Conservation (phyloP, 2,329 filamentous ascomycete species). For the Herpomyces periplanetae region DNA sequence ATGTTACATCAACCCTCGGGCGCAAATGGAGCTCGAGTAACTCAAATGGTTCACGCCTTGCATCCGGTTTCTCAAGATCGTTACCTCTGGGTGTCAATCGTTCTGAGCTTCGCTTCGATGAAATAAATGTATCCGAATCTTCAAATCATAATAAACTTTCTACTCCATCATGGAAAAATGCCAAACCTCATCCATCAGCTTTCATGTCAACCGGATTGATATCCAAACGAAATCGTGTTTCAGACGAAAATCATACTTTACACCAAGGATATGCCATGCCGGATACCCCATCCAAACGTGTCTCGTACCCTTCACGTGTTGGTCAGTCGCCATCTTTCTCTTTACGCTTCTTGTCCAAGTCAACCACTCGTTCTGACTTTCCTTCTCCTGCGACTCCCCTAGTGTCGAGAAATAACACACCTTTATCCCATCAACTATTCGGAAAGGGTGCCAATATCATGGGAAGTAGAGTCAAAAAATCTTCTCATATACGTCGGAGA, state of each 20-base stretch:
- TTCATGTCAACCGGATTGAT: slow-evolving; percentile 83
- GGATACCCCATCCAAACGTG: slow-evolving; percentile 83
- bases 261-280: slow-evolving; percentile 21
- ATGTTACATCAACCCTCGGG: slow-evolving; percentile 8
- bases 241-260: slow-evolving; percentile 18
- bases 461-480: slow-evolving; percentile 13
- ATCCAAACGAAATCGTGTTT: slow-evolving; percentile 53
- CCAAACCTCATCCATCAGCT: slow-evolving; percentile 34
- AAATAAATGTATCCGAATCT: slow-evolving; percentile 11
- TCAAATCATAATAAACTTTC: slow-evolving; percentile 17
- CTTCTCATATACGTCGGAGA: slow-evolving; percentile 13
- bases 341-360: slow-evolving; percentile 18
- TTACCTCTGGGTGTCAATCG: slow-evolving; percentile 21
- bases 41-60: slow-evolving; percentile 13
- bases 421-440: slow-evolving; percentile 25
- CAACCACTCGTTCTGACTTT: slow-evolving; percentile 42
- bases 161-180: slow-evolving; percentile 36
- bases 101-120: slow-evolving; percentile 10
- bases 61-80: slow-evolving; percentile 27
- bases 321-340: slow-evolving; percentile 13
- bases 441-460: slow-evolving; percentile 20
- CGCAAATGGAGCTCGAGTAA: slow-evolving; percentile 1
- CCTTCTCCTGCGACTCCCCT: slow-evolving; percentile 10
- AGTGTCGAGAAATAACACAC: slow-evolving; percentile 13
- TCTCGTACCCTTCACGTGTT: slow-evolving; percentile 24